Percentiles rank a stretch among this genome's conserved stretches.
Conservation (phyloP, 2,329 filamentous ascomycete species). For the Colletotrichum gloeosporioides region DNA sequence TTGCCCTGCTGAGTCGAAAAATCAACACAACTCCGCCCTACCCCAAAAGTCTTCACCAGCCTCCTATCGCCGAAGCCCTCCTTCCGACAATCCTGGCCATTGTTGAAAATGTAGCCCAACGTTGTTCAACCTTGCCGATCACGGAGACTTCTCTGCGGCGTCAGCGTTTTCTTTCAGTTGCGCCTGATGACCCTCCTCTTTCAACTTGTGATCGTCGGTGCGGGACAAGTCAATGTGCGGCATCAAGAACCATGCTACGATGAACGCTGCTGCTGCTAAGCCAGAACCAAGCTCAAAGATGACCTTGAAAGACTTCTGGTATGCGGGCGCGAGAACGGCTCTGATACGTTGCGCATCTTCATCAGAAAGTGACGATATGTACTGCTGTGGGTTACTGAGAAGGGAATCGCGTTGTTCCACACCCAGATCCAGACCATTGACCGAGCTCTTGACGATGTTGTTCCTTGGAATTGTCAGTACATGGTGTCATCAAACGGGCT, state of each 20-base stretch:
- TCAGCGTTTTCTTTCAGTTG: neutral
- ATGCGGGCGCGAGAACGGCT: conserved; percentile 38
- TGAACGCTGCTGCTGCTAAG: conserved; percentile 38
- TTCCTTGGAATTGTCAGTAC: conserved; percentile 32
- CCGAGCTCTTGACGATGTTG: conserved; percentile 36
- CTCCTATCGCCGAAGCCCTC: neutral
- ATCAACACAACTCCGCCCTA: neutral
- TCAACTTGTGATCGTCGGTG: conserved; percentile 41
- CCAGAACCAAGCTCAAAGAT: conserved; percentile 42
- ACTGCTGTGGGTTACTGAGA: conserved; percentile 37
- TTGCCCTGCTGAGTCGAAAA: neutral
- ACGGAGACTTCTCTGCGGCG: neutral
- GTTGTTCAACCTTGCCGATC: neutral
- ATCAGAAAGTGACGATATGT: conserved; percentile 30
- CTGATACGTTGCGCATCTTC: conserved; percentile 34
- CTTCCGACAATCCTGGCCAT: neutral
- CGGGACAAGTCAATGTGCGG: conserved; percentile 41
- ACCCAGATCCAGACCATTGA: conserved; percentile 31
- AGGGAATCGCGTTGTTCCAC: conserved; percentile 27
- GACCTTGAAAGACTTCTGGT: conserved; percentile 38
- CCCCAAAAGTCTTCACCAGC: neutral
- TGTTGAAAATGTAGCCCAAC: neutral
- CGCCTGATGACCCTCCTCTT: conserved; percentile 25
- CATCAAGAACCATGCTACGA: conserved; percentile 42
- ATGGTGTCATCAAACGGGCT: neutral